Evolutionary conservation across 2,329 filamentous ascomycete genomes (phyloP).

Genomic region (Aspergillus quadricinctus): DNA sequence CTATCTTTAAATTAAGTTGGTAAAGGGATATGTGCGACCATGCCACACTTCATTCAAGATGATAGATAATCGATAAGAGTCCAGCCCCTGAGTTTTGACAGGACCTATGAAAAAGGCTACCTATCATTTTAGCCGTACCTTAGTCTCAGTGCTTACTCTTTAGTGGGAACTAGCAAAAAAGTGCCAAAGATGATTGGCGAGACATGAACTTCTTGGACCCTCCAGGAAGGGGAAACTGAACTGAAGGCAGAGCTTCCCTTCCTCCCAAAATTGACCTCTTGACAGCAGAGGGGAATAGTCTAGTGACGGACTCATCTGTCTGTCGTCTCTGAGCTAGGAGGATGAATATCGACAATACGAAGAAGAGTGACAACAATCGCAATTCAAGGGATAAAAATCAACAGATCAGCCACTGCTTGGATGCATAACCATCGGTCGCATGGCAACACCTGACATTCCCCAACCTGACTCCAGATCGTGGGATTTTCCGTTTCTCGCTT

Average conservation of each 20-base stretch:
- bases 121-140: background rate
- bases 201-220: background rate
- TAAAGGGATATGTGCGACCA: background rate
- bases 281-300: background rate
- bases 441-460: background rate
- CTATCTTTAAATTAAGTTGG: background rate
- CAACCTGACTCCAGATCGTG: background rate
- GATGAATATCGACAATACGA: background rate
- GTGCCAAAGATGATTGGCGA: constrained; percentile 2
- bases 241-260: background rate
- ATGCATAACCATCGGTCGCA: background rate
- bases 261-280: background rate
- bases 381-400: background rate
- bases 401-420: background rate
- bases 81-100: too few relatives aligned
- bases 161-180: background rate
- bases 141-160: background rate
- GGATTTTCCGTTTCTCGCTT: constrained; percentile 9
- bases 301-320: background rate
- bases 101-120: background rate
- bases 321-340: background rate
- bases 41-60: background rate
- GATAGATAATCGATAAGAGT: background rate
- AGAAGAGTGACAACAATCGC: background rate
- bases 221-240: background rate